Evolutionary conservation across 192 early-diverging fungal species (phyloP), one percentile per base, ranked within the genome.

Genomic region (Entomortierella chlamydospora): DNA sequence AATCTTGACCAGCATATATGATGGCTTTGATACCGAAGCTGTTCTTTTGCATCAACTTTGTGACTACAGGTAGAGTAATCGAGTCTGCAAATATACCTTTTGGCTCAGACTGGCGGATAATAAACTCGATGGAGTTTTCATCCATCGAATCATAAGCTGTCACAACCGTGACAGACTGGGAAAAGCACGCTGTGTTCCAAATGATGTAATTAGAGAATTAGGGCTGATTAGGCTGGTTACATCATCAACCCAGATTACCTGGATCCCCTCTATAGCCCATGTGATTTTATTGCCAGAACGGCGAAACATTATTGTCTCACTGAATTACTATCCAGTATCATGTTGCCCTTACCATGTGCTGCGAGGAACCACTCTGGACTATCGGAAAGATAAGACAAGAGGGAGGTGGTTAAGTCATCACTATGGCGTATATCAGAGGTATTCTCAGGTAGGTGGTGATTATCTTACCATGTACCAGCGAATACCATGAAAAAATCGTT

Each of bases 71-170:
- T 18, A 77, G 66, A 8, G 73, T 77, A 52, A 29, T 59, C 33
- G 73, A 23, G 18, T 77, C 73, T 4, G 73, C 73, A 77, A 77
- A 77, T 9, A 77, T 68, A 25, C 59, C 66, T 28, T 77, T 77
- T 28, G 73, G 66, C 31, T 65, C 26, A 0, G 73, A 65, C 29
- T 77, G 65, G 22, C 90, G 85, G 57, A 95, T 76, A 34, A 74
- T 70, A 50, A 65, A 56, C 28, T 54, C 52, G 33, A 97, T 88
- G 15, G 93, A 93, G 23, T 91, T 90, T 50, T 90, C 90, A 42
- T 95, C 96, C 56, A 97, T 87, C 20, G 95, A 95, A 55, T 92
- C 91, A 71, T 93, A 93, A 28, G 95, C 93, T 23, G 96, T 97
- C n/a, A 93, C 90, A 61, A 97, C 91, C 52, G 90, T 86, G 54